Conservation (phyloP, 257 asterid genomes). For the Lithospermum erythrorhizon region DNA sequence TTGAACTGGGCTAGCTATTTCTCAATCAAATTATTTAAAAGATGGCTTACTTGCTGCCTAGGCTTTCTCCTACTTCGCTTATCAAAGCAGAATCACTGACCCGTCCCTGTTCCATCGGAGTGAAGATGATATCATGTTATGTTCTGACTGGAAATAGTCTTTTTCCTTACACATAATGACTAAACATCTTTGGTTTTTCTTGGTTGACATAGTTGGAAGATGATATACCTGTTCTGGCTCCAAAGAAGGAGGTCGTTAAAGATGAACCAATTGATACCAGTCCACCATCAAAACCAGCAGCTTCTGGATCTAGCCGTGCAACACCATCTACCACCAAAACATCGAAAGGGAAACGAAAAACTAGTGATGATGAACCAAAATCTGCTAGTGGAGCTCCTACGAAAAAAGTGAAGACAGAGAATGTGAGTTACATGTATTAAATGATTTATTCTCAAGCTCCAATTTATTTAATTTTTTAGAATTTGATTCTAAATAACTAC, state of each 20-base stretch:
- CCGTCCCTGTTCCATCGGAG: too few relatives aligned
- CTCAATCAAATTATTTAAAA: too few relatives aligned
- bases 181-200: not conserved
- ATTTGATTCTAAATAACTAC: too few relatives aligned
- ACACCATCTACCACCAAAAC: constrained; percentile 63
- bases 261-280: constrained; percentile 67
- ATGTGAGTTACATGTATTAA: constrained; percentile 25
- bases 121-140: too few relatives aligned
- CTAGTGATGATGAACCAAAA: constrained; percentile 60
- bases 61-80: too few relatives aligned
- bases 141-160: too few relatives aligned
- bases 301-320: constrained; percentile 49
- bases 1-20: too few relatives aligned
- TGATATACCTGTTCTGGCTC: constrained; percentile 80
- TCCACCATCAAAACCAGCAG: constrained; percentile 42
- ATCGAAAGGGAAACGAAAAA: constrained; percentile 71
- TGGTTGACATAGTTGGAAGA: constrained; percentile 37
- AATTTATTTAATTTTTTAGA: too few relatives aligned
- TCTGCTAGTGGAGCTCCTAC: constrained; percentile 48
- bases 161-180: not conserved
- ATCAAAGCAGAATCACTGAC: too few relatives aligned
- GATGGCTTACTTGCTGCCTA: too few relatives aligned
- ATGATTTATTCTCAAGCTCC: too few relatives aligned
- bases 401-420: constrained; percentile 77
- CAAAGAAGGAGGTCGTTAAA: constrained; percentile 72